Evolutionary conservation across 345 rosid genomes (phyloP), one percentile per base, ranked within the genome.

Genomic region (Aurinia saxatilis): DNA sequence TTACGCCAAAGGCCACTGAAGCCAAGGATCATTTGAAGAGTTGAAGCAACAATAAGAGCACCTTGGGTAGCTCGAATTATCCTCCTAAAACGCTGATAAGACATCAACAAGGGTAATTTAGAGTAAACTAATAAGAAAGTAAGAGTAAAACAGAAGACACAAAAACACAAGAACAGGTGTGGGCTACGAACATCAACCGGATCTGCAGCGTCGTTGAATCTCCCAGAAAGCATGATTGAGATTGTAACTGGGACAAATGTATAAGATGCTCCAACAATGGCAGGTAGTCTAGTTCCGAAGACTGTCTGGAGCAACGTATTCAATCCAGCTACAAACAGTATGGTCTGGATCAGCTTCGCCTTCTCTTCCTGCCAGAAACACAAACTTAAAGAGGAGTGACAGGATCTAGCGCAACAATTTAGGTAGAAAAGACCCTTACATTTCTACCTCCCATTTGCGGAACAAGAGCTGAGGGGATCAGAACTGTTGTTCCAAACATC

Each of bases 361-460:
- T 90, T 95, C 81, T 95, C 97, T 73, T 80, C 95, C 99, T 93
- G 66, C 55, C 56, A 69, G 38, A 60, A 63, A 50, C 46, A 60
- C 5, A 53, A 65, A 38, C 10, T 23, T 5, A 58, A 12, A 42
- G 36, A 50, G 35, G 23, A 68, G 42, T 38, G 59, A 23, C 21
- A 21, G 31, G 17, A 19, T 14, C 7, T 3, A 21, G 57, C 10
- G 33, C 11, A 38, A 12, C 10, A 16, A n/a, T 10, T 40, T 5
- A 21, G 4, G 5, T 18, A 52, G 39, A 7, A 39, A 60, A n/a
- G 19, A 12, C 68, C 7, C 89, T 81, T 82, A 93, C 99, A 76
- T 87, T 87, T 85, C 96, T 78, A 66, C 99, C 99, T 57, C 99
- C 99, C 99, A 93, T 93, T 75, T 88, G 99, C 4, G 99, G 99